phyloP scores from a whole-genome alignment of 768 basidiomycete genomes.

The Boletus eberwhitei region DNA sequence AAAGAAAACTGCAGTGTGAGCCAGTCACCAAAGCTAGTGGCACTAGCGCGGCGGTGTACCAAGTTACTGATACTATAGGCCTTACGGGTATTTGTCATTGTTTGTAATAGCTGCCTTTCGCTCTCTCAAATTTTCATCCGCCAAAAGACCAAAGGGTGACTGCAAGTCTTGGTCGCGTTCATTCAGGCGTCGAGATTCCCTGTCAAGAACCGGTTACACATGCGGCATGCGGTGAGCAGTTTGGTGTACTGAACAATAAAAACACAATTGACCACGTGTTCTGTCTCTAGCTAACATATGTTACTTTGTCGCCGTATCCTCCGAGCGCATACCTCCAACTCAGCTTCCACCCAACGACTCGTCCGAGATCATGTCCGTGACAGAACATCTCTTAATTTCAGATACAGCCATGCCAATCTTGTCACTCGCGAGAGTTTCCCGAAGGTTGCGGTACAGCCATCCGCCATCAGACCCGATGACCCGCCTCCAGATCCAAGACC shows the following conservation, averaged over 20 bases:
- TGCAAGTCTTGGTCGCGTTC: slow-evolving; percentile 24
- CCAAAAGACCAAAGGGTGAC: neutral
- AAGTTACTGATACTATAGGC: too few species aligned
- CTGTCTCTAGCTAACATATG: slow-evolving; percentile 66
- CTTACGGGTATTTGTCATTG: slow-evolving; percentile 20
- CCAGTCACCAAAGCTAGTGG: too few species aligned
- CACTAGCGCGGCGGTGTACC: too few species aligned
- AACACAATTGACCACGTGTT: neutral
- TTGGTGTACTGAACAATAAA: neutral
- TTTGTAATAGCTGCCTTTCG: slow-evolving; percentile 14
- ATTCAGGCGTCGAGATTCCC: slow-evolving; percentile 26
- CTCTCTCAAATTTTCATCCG: slow-evolving; percentile 28
- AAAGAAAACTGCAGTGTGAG: too few species aligned
- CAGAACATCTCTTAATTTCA: slow-evolving; percentile 7
- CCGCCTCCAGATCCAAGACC: slow-evolving; percentile 6
- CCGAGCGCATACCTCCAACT: slow-evolving; percentile 42
- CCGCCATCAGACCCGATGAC: neutral
- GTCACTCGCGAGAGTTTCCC: slow-evolving; percentile 13
- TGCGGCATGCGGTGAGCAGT: slow-evolving; percentile 58
- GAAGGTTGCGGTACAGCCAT: slow-evolving; percentile 2
- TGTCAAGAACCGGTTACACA: slow-evolving; percentile 28
- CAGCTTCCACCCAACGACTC: slow-evolving; percentile 22
- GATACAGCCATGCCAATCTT: slow-evolving; percentile 11
- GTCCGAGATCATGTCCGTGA: slow-evolving; percentile 18
- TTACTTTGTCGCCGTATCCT: slow-evolving; percentile 64